phyloP scores from a whole-genome alignment of 1,284 basidiomycete species.

The Crucibulum parvulum region DNA sequence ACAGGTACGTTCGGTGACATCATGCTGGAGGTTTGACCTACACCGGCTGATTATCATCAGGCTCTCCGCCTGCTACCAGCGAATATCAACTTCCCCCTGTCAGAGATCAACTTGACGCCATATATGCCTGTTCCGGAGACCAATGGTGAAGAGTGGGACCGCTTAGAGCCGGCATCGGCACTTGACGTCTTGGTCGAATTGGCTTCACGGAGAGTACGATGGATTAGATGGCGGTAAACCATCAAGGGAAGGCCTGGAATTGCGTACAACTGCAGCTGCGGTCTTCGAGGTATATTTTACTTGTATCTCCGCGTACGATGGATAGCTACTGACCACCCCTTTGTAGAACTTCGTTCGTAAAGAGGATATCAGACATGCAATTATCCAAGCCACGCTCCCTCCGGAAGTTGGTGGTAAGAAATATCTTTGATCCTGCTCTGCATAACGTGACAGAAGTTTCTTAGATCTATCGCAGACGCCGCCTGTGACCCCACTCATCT shows the following conservation, averaged over 20 bases:
- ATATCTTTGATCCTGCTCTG: not conserved
- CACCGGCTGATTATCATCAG: slow-evolving; percentile 38
- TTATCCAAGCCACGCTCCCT: slow-evolving; percentile 73
- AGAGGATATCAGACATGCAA: slow-evolving; percentile 70
- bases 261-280: slow-evolving; percentile 67
- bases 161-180: slow-evolving; percentile 76
- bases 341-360: slow-evolving; percentile 76
- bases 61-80: slow-evolving; percentile 71
- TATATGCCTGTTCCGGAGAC: slow-evolving; percentile 86
- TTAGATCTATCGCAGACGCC: slow-evolving; percentile 46
- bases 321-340: too few relatives aligned
- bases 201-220: slow-evolving; percentile 81
- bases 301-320: not conserved
- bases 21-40: too few relatives aligned
- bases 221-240: slow-evolving; percentile 63
- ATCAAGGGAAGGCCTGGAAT: slow-evolving; percentile 65
- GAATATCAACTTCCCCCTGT: slow-evolving; percentile 65
- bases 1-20: slow-evolving; percentile 74
- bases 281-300: slow-evolving; percentile 77
- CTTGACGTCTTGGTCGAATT: slow-evolving; percentile 80
- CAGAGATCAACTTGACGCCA: slow-evolving; percentile 70
- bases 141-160: slow-evolving; percentile 87
- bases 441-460: slow-evolving; percentile 10
- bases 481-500: slow-evolving; percentile 69
- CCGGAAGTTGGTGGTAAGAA: slow-evolving; percentile 46